phyloP scores from a whole-genome alignment of 2,329 filamentous ascomycete genomes.

The Teratosphaeria zuluensis region DNA sequence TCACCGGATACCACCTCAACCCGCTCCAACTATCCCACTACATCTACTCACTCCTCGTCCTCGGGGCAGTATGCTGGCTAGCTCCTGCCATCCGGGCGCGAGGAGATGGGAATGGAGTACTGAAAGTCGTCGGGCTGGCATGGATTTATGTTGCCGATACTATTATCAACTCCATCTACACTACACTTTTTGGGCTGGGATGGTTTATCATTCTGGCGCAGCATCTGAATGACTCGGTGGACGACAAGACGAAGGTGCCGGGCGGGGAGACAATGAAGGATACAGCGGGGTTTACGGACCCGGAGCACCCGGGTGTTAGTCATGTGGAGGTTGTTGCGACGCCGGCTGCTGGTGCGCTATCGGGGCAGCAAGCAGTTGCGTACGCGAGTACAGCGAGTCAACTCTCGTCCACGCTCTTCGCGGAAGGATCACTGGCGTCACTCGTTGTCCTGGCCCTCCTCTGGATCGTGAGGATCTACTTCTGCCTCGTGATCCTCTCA shows the following conservation, averaged over 20 bases:
- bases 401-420: constrained; percentile 55
- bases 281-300: constrained; percentile 55
- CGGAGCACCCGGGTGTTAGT: constrained; percentile 49
- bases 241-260: constrained; percentile 13
- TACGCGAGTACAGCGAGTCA: constrained; percentile 28
- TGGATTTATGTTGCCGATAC: constrained; percentile 82
- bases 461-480: constrained; percentile 71
- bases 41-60: constrained; percentile 68
- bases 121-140: constrained; percentile 71
- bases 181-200: constrained; percentile 66
- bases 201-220: constrained; percentile 74
- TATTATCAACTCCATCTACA: constrained; percentile 71
- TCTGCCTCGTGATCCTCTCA: constrained; percentile 71
- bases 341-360: constrained; percentile 34
- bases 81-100: constrained; percentile 65
- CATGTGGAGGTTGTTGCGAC: constrained; percentile 45
- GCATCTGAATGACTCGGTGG: constrained; percentile 39
- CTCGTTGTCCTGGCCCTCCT: constrained; percentile 66
- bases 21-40: constrained; percentile 82
- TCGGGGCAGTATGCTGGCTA: constrained; percentile 59
- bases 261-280: constrained; percentile 50
- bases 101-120: constrained; percentile 36
- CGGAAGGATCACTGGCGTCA: constrained; percentile 61
- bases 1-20: constrained; percentile 78
- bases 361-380: constrained; percentile 46